Base-by-base conservation (phyloP, 2,329 filamentous ascomycete species). In the Trichoderma cornu-damae region DNA sequence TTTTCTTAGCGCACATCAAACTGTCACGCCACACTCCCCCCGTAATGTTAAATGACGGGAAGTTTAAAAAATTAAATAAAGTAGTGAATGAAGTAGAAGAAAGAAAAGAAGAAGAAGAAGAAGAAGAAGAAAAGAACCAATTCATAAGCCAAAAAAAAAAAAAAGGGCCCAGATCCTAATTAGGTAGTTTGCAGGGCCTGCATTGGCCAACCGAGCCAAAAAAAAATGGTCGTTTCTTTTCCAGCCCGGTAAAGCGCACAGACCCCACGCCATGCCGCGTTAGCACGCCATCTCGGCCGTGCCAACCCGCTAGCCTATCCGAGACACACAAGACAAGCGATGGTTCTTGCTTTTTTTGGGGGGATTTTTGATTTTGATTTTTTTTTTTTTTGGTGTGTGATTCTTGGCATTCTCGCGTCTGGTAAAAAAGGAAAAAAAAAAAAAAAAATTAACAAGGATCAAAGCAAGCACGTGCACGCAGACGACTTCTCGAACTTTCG, bases 11-110 rank as follows among this genome's bases (percentile, higher is more conserved):
- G 51, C 40, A 46, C 30, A 54, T 26, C 20, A 44, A 37, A 46
- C 42, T 35, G 18, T 54, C 22, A 35, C 51, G 51, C 51, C 51
- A 54, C 40, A n/a, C n/a, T n/a, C n/a, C n/a, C n/a, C n/a, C n/a
- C n/a, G n/a, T 18, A 37, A 38, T 12, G 4, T 50, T 32, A 50
- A 50, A 50, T 20, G 7, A 40, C n/a, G n/a, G n/a, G n/a, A n/a
- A n/a, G n/a, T n/a, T n/a, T n/a, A n/a, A n/a, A n/a, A n/a, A n/a
- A n/a, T n/a, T n/a, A 22, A 20, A 44, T 26, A 28, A 44, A 44
- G 24, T 14, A 26, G 4, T 8, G 20, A 32, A 32, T 24, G 40
- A 40, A 40, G 20, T 16, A 40, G 20, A 40, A 30, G 9, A 9
- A 30, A 30, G 0, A 30, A 14, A 32, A 46, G 8, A 30, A 46